These are phyloP conservation scores for Pythium utonaiense DNA, from an alignment of 352 stramenopile genomes.

Conservation along the genomic window DNA sequence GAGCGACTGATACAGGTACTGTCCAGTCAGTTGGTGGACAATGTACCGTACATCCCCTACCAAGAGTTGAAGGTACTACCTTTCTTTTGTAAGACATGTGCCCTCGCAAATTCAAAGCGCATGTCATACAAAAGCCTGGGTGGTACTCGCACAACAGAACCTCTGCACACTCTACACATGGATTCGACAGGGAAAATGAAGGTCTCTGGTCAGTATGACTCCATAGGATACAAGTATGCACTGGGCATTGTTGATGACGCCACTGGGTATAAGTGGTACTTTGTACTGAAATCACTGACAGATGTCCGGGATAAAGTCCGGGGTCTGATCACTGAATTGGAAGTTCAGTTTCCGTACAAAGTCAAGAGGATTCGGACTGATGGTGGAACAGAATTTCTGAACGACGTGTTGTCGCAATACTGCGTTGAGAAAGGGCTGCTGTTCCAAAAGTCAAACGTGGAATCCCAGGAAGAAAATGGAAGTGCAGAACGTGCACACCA, in stretches of 20 bases:
- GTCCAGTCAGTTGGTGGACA: conserved; percentile 4
- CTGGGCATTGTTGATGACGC: conserved; percentile 16
- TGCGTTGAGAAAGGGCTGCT: conserved; percentile 11
- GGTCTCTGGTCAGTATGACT: conserved; percentile 5
- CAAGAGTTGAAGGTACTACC: neutral
- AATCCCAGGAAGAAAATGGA: conserved; percentile 9
- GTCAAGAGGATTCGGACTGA: neutral
- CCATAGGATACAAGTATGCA: conserved; percentile 11
- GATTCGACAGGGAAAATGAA: conserved; percentile 10
- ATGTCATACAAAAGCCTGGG: conserved; percentile 11
- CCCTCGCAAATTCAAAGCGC: conserved; percentile 1
- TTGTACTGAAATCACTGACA: conserved; percentile 7
- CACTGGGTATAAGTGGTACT: conserved; percentile 17
- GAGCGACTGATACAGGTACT: conserved; percentile 9
- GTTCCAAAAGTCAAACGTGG: conserved; percentile 16
- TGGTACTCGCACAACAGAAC: neutral
- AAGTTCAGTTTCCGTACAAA: conserved; percentile 10
- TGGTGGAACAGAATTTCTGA: conserved; percentile 1
- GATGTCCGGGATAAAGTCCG: neutral
- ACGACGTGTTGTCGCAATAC: neutral
- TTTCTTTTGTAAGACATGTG: conserved; percentile 8
- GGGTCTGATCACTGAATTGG: neutral
- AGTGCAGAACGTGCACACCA: conserved; percentile 9
- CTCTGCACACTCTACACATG: conserved; percentile 7
- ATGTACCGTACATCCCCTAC: conserved; percentile 7